These are phyloP conservation scores for Zymoseptoria pseudotritici DNA, from an alignment of 2,329 filamentous ascomycete genomes.

Conservation along the genomic window DNA sequence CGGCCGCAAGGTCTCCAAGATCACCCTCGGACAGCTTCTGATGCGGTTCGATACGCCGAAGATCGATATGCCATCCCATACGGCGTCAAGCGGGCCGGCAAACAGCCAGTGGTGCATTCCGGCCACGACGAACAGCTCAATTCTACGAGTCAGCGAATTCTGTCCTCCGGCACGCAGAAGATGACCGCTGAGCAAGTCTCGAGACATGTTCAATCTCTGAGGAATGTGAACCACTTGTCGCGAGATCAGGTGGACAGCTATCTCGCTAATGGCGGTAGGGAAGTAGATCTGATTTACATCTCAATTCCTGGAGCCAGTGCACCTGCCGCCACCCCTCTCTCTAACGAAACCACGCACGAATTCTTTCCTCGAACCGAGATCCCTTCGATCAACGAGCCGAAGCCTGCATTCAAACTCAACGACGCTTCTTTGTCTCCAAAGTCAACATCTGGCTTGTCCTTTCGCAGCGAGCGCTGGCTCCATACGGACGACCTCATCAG, in stretches of 20 bases:
- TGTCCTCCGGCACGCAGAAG: background rate
- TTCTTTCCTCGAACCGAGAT: background rate
- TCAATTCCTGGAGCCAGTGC: background rate
- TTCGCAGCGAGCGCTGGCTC: background rate
- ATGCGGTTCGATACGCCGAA: background rate
- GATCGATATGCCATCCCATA: background rate
- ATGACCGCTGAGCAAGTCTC: background rate
- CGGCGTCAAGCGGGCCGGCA: background rate
- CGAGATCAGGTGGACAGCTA: background rate
- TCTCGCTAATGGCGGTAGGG: background rate
- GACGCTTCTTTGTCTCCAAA: background rate
- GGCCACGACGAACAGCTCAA: background rate
- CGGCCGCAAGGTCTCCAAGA: background rate
- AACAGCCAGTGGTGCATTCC: background rate
- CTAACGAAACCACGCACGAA: background rate
- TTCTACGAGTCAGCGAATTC: background rate
- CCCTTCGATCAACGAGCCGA: background rate
- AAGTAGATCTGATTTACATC: background rate
- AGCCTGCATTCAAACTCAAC: background rate
- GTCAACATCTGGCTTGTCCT: background rate
- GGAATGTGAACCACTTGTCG: background rate
- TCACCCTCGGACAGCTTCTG: background rate
- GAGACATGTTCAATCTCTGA: background rate
- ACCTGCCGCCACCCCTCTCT: background rate
- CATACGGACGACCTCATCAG: background rate